Conservation (phyloP, 805 yeast genomes). For the Wickerhamiella bombiphila region DNA sequence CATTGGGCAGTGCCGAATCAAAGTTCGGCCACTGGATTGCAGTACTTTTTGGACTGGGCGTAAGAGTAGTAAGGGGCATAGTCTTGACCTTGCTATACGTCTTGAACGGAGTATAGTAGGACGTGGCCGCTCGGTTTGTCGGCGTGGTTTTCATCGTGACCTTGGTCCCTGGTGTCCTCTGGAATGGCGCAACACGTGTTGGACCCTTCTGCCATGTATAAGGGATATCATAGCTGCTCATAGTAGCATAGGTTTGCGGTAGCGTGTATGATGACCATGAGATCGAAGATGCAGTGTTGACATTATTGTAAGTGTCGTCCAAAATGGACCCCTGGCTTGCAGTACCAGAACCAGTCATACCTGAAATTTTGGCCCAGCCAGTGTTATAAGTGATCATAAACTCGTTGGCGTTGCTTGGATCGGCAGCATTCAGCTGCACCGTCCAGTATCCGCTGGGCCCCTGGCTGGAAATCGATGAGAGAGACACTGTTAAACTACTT, state of each 20-base stretch:
- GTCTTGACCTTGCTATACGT: slow-evolving; percentile 32
- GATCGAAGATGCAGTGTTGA: slow-evolving; percentile 1
- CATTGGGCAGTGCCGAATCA: slow-evolving; percentile 48
- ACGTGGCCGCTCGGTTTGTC: slow-evolving; percentile 52
- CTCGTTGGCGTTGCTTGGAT: slow-evolving; percentile 46
- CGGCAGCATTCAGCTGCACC: slow-evolving; percentile 49
- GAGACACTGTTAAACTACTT: slow-evolving; percentile 26
- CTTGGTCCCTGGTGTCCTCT: slow-evolving; percentile 61
- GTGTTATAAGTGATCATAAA: slow-evolving; percentile 13
- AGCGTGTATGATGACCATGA: slow-evolving; percentile 11
- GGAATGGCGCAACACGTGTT: slow-evolving; percentile 85
- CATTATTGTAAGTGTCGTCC: background rate
- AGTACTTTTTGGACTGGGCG: slow-evolving; percentile 75
- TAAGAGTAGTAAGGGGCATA: slow-evolving; percentile 43
- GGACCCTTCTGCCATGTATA: slow-evolving; percentile 68
- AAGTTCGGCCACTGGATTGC: slow-evolving; percentile 47
- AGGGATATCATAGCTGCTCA: slow-evolving; percentile 30
- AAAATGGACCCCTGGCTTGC: slow-evolving; percentile 6
- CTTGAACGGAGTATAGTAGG: slow-evolving; percentile 48
- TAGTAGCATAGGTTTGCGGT: slow-evolving; percentile 5
- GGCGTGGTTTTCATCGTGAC: slow-evolving; percentile 47
- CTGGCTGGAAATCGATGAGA: slow-evolving; percentile 29
- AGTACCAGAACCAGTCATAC: slow-evolving; percentile 50
- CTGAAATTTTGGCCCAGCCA: slow-evolving; percentile 36
- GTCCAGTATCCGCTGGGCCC: slow-evolving; percentile 57